Evolutionary conservation across 306 rosid genomes (phyloP), one percentile per base, ranked within the genome.

Genomic region (Glycine tomentella): DNA sequence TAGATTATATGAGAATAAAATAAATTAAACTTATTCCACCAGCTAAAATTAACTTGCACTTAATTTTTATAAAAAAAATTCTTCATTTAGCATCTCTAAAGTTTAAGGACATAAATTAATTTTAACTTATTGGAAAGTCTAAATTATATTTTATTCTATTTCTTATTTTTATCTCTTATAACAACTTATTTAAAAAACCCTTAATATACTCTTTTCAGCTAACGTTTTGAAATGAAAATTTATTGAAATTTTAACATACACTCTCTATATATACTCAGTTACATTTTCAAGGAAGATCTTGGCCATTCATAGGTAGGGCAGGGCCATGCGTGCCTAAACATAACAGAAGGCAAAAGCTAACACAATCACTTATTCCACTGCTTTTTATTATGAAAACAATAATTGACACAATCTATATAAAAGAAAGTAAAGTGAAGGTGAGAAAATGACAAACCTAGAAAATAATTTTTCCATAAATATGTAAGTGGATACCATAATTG

Each of bases 221-320:
- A 25, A 55, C 1, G 61, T 55, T 15, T 55, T 55, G 31, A 3
- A 55, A n/a, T n/a, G 31, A 63, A 11, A 62, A 11, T 36, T 64
- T 64, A 14, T 14, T 42, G 33, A 66, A 40, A 66, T 42, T 2
- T 66, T 2, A 42, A 4, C 40, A 36, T 36, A 3, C 9, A 0
- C 51, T 14, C 4, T 14, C 33, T 42, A 2, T 11, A 3, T 46
- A 3, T 34, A 9, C 74, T 46, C 9, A 82, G 20, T 82, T 75
- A 36, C 40, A 49, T 75, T 40, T 77, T 55, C 56, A 55, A 77
- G 72, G 46, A 85, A 67, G 85, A 73, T 79, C 48, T 46, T 66
- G 52, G 25, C 25, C 75, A n/a, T 62, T 61, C 34, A 44, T 50
- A 17, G 69, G 68, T 53, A 61, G 56, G 86, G 63, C 77, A 52